These are phyloP conservation scores for Chimonanthus praecox DNA, from an alignment of 164 flowering plant species.

Conservation along the genomic window DNA sequence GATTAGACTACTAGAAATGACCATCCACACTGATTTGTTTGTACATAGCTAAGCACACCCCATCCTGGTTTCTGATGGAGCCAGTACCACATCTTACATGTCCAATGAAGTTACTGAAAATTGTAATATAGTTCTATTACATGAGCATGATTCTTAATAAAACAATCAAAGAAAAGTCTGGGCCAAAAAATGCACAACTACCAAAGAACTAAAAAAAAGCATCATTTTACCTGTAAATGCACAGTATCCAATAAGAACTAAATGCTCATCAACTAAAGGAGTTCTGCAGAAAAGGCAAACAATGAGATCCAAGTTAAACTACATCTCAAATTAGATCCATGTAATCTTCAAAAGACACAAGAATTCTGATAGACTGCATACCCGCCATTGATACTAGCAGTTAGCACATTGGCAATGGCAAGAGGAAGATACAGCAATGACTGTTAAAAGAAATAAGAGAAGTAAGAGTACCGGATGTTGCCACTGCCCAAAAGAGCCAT, in stretches of 20 bases:
- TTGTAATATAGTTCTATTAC: too few relatives aligned
- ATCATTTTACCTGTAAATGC: slow-evolving; percentile 57
- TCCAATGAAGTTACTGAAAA: too few relatives aligned
- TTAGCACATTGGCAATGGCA: slow-evolving; percentile 88
- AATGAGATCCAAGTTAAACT: not conserved
- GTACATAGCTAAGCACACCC: too few relatives aligned
- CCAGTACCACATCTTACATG: too few relatives aligned
- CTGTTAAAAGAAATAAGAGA: slow-evolving; percentile 31
- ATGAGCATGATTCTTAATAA: too few relatives aligned
- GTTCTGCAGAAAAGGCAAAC: slow-evolving; percentile 40
- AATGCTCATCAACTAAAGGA: slow-evolving; percentile 74
- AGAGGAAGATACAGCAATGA: slow-evolving; percentile 87
- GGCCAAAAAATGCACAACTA: not conserved
- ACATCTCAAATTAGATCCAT: not conserved
- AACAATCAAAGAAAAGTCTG: not conserved
- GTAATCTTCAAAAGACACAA: not conserved
- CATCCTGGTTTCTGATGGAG: too few relatives aligned
- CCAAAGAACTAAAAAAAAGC: not conserved
- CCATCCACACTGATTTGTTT: too few relatives aligned
- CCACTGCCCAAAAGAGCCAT: not conserved
- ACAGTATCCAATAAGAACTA: slow-evolving; percentile 74
- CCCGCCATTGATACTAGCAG: slow-evolving; percentile 88
- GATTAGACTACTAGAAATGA: too few relatives aligned
- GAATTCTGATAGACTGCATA: slow-evolving; percentile 20
- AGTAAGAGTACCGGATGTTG: not conserved